These are phyloP conservation scores for Yueomyces sinensis DNA, from an alignment of 805 yeast genomes.

Conservation along the genomic window DNA sequence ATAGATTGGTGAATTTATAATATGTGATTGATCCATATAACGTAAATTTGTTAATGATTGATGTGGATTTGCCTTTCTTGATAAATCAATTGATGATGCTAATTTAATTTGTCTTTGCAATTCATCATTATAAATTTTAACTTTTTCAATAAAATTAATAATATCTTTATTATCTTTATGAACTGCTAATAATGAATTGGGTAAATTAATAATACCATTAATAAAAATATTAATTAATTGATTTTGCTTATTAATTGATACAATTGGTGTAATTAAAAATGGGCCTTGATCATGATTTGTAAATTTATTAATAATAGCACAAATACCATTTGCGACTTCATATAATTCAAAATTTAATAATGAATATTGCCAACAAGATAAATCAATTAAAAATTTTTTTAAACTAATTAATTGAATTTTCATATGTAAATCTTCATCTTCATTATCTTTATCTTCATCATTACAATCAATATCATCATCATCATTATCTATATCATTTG, in stretches of 20 bases:
- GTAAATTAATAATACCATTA: constrained; percentile 13
- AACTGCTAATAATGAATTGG: constrained; percentile 13
- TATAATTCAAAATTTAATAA: constrained; percentile 23
- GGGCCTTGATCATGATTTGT: constrained; percentile 21
- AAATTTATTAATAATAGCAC: constrained; percentile 19
- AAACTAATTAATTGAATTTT: constrained; percentile 31
- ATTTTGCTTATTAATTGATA: constrained; percentile 11
- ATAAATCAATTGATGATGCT: constrained; percentile 15
- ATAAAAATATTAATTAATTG: constrained; percentile 15
- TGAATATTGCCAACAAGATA: constrained; percentile 34
- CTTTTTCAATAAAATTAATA: constrained; percentile 10
- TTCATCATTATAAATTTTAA: constrained; percentile 11
- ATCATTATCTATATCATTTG: too few species aligned
- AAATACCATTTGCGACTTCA: constrained; percentile 20
- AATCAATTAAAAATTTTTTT: constrained; percentile 37
- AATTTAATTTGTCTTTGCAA: constrained; percentile 16
- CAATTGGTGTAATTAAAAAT: constrained; percentile 15
- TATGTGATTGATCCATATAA: constrained; percentile 7
- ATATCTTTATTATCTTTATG: constrained; percentile 16
- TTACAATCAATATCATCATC: constrained; percentile 3
- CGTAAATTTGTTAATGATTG: constrained; percentile 2
- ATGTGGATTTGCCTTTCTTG: constrained; percentile 7
- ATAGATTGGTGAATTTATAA: constrained; percentile 18
- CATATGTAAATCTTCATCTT: constrained; percentile 18
- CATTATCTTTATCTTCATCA: constrained; percentile 13